These are phyloP conservation scores for Arachis hypogaea DNA, from an alignment of 306 rosid genomes.

Conservation along the genomic window DNA sequence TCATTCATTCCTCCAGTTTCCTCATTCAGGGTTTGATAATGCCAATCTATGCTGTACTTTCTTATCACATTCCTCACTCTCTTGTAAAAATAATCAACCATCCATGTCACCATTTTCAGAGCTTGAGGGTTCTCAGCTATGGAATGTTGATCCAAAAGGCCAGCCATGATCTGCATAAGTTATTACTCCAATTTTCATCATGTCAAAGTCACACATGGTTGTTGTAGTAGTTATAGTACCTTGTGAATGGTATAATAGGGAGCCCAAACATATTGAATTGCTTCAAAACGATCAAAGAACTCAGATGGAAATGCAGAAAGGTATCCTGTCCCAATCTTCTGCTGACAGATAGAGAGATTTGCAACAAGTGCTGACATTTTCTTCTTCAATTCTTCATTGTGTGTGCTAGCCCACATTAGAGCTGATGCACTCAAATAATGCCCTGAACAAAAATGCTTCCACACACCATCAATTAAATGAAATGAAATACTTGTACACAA, in stretches of 20 bases:
- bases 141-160: conserved; percentile 83
- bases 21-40: conserved; percentile 68
- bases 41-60: conserved; percentile 52
- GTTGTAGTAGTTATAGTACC: conserved; percentile 46
- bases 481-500: no score
- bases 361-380: conserved; percentile 68
- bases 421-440: conserved; percentile 97
- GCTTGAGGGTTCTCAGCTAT: conserved; percentile 64
- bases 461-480: no score
- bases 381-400: conserved; percentile 50
- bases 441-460: conserved; percentile 51
- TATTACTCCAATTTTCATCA: conserved; percentile 5
- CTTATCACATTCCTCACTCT: conserved; percentile 71
- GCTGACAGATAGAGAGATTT: conserved; percentile 66
- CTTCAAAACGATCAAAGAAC: conserved; percentile 74
- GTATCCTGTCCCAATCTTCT: conserved; percentile 75
- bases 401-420: conserved; percentile 88
- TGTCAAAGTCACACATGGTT: neutral
- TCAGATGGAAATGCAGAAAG: conserved; percentile 90
- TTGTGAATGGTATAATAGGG: conserved; percentile 98
- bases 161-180: conserved; percentile 75
- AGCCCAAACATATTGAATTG: conserved; percentile 69
- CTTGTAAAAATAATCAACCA: conserved; percentile 78
- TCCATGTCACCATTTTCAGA: conserved; percentile 66
- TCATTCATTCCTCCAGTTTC: conserved; percentile 97